Evolutionary conservation across 371 early-diverging fungal species (phyloP), one percentile per base, ranked within the genome.

Genomic region (Homolaphlyctis polyrhiza): DNA sequence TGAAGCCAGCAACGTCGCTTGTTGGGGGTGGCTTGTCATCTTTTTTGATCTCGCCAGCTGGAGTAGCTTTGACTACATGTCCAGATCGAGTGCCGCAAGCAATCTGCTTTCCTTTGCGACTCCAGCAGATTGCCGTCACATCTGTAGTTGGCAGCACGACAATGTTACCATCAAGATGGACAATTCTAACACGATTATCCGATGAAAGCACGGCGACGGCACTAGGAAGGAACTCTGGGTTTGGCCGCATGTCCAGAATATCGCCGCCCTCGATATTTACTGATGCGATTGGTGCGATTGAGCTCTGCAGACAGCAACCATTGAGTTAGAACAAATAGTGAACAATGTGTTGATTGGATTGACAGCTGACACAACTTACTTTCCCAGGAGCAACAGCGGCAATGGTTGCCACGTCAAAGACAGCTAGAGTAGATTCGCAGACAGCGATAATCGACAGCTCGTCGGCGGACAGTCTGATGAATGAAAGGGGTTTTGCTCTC

Each of bases 61-160:
- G 62, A 8, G 68, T 68, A 27, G 76, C 35, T 52, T 71, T 68
- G 1, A 69, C 21, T n/a, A 78, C 49, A 3, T 47, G 11, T 18
- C 76, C 76, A 6, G n/a, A 25, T 23, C 64, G 29, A 6, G 68
- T 59, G 2, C 76, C 79, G 32, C 68, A 65, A 0, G 72, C 79
- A 4, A 78, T 61, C 58, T 74, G 75, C 49, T 78, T 78, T 27
- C 79, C 79, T 59, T 72, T 71, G 16, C 64, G 66, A 65, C 76
- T 75, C 79, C 79, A 78, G 52, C 62, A 72, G 1, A 78, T 70
- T 66, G 43, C 30, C 23, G 45, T 34, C 23, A 65, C 55, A 14
- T 48, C 52, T 3, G 34, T 32, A 1, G 45, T 27, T 29, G n/a
- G 16, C 1, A 63, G 23, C 28, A 29, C 35, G 13, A 47, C 45